A percentile compares a stretch with the other conserved stretches of the same genome.
Evolutionary conservation across 345 rosid genomes (phyloP).

Genomic region (Euphorbia peplus): DNA sequence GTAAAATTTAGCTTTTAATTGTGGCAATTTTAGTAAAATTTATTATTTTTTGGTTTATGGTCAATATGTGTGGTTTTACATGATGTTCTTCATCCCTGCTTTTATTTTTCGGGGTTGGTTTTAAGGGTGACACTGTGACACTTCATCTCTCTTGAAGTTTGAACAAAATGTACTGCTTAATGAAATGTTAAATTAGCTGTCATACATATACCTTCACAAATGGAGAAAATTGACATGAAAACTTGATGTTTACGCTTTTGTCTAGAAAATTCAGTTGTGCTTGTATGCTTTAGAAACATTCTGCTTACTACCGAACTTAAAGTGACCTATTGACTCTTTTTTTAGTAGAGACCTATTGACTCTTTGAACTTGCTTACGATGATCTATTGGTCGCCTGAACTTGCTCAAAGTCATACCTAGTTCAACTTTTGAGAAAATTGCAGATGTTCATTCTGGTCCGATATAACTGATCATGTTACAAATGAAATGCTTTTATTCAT

Average conservation of each 20-base stretch:
- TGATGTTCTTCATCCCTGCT: not conserved
- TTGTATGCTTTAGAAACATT: too few relatives aligned
- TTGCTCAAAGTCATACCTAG: too few relatives aligned
- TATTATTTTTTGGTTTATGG: not conserved
- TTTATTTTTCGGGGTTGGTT: not conserved
- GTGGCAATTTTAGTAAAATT: not conserved
- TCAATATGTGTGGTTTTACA: not conserved
- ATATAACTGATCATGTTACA: not conserved
- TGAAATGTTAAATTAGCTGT: not conserved
- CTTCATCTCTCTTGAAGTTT: not conserved
- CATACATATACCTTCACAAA: not conserved
- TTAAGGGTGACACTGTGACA: not conserved
- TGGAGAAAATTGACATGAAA: not conserved
- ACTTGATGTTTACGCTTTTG: too few relatives aligned
- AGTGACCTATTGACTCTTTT: too few relatives aligned
- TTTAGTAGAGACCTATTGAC: too few relatives aligned
- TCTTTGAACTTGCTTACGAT: too few relatives aligned
- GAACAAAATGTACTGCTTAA: not conserved
- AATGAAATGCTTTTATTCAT: not conserved
- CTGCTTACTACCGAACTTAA: too few relatives aligned
- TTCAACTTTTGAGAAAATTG: too few relatives aligned
- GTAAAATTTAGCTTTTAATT: conserved; percentile 33
- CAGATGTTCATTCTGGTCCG: not conserved
- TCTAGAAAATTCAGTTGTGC: too few relatives aligned
- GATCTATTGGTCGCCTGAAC: too few relatives aligned